phyloP scores from a whole-genome alignment of 768 basidiomycete genomes.

The Suillus bovinus region DNA sequence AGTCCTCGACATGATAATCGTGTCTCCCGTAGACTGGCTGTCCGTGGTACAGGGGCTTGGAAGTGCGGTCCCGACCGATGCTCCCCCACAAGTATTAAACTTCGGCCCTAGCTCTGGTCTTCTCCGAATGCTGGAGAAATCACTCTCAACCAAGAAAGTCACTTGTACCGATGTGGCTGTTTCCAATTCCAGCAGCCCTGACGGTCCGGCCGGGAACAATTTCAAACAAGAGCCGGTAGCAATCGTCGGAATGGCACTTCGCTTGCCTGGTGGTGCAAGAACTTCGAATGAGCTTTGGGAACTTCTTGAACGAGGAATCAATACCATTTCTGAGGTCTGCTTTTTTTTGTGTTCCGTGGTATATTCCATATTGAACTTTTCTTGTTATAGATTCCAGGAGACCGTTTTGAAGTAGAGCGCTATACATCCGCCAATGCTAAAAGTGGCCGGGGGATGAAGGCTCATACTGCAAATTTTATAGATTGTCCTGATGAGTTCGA shows the following conservation, averaged over 20 bases:
- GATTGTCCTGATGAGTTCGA: slow-evolving; percentile 60
- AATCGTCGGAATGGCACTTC: slow-evolving; percentile 71
- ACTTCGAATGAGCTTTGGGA: slow-evolving; percentile 55
- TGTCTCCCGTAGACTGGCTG: slow-evolving; percentile 56
- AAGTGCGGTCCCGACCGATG: slow-evolving; percentile 14
- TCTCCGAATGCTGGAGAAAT: slow-evolving; percentile 39
- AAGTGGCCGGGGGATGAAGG: slow-evolving; percentile 46
- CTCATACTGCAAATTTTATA: slow-evolving; percentile 65
- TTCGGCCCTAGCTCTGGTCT: slow-evolving; percentile 49
- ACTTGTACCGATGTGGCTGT: slow-evolving; percentile 19
- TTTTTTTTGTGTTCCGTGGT: neutral
- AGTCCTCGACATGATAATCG: slow-evolving; percentile 43
- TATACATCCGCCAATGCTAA: slow-evolving; percentile 30
- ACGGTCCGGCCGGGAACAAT: neutral
- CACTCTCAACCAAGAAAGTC: slow-evolving; percentile 25
- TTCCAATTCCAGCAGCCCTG: slow-evolving; percentile 2
- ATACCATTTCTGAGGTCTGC: slow-evolving; percentile 58
- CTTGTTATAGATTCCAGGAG: slow-evolving; percentile 53
- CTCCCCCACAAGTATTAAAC: slow-evolving; percentile 42
- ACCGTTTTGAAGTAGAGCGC: slow-evolving; percentile 52
- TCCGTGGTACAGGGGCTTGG: slow-evolving; percentile 36
- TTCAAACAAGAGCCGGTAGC: slow-evolving; percentile 56
- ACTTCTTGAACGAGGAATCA: slow-evolving; percentile 53
- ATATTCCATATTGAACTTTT: slow-evolving; percentile 7
- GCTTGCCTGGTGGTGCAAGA: slow-evolving; percentile 53